Evolutionary conservation across 495 filamentous ascomycete species (phyloP).

Genomic region (Xylaria castorea): DNA sequence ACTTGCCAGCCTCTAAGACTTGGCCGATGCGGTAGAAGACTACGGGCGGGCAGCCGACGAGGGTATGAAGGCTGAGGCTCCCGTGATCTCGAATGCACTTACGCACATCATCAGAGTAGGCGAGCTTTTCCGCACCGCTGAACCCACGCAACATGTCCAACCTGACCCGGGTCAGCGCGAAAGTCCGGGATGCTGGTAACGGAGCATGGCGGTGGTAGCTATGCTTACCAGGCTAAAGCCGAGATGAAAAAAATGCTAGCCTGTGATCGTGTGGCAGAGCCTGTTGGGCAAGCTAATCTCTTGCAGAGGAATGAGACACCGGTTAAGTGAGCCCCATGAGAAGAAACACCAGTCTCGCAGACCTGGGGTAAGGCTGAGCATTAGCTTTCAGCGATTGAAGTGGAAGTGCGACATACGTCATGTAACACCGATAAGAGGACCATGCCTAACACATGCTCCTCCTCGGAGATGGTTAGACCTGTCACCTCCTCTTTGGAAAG

Average conservation of each 20-base stretch:
- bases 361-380: background rate
- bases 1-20: constrained; percentile 11
- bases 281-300: constrained; percentile 1
- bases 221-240: background rate
- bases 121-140: background rate
- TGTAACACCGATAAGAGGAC: background rate
- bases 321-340: background rate
- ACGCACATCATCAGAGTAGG: background rate
- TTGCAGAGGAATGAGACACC: constrained; percentile 7
- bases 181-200: background rate
- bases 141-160: constrained; percentile 4
- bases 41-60: constrained; percentile 2
- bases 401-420: background rate
- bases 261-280: background rate
- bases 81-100: constrained; percentile 9
- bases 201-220: background rate
- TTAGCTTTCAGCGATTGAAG: background rate
- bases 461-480: background rate
- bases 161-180: background rate
- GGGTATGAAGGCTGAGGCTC: background rate
- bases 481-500: constrained; percentile 3
- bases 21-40: constrained; percentile 2
- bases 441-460: background rate
- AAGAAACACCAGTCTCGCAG: background rate
- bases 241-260: constrained; percentile 3